phyloP scores from a whole-genome alignment of 2,329 filamentous ascomycete species.

The Phialocephala subalpina region DNA sequence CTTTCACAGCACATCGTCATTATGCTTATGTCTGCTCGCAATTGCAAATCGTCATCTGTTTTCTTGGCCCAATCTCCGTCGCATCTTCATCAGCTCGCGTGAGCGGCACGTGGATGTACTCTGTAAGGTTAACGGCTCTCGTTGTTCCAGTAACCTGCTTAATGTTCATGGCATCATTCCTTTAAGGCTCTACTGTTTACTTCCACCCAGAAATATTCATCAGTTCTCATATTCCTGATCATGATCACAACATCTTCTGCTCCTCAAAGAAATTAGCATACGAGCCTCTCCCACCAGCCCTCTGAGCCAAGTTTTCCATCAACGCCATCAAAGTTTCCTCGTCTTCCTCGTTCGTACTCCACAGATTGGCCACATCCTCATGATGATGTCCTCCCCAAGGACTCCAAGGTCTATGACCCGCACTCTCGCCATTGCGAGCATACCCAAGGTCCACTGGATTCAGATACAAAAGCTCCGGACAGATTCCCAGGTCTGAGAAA shows the following conservation, averaged over 20 bases:
- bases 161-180: no score
- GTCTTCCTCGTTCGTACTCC: not conserved
- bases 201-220: no score
- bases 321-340: not conserved
- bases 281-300: not conserved
- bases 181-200: no score
- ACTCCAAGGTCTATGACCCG: not conserved
- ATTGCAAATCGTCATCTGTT: no score
- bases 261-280: not conserved
- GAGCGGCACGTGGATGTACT: no score
- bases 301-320: not conserved
- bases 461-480: not conserved
- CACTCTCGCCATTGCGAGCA: not conserved
- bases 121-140: no score
- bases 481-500: not conserved
- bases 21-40: not conserved
- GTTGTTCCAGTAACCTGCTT: no score
- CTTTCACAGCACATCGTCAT: not conserved
- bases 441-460: not conserved
- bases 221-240: not conserved
- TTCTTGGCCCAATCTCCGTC: no score
- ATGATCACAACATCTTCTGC: not conserved
- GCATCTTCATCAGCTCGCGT: no score
- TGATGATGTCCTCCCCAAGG: conserved; percentile 1
- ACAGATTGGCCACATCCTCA: not conserved